Percentiles rank a stretch among this genome's conserved stretches.
Conservation (phyloP, 306 rosid genomes). For the Malus fusca region DNA sequence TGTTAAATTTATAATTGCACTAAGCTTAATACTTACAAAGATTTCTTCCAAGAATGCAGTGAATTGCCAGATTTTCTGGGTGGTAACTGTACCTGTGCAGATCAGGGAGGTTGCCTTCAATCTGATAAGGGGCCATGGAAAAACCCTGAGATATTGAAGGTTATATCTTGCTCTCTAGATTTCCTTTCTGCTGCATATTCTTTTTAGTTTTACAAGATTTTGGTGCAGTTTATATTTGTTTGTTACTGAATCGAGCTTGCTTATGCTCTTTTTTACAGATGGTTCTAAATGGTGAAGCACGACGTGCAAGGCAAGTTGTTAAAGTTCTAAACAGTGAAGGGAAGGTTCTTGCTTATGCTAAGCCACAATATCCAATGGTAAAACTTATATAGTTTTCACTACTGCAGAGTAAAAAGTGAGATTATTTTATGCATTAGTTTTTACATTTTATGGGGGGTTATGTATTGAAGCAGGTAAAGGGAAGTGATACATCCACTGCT, state of each 20-base stretch:
- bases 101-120: conserved; percentile 85
- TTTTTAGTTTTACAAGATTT: neutral
- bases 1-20: neutral
- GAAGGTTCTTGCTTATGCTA: conserved; percentile 80
- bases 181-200: conserved; percentile 2
- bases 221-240: neutral
- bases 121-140: conserved; percentile 99
- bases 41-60: conserved; percentile 40
- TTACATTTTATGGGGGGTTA: neutral
- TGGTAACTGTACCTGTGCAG: conserved; percentile 84
- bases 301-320: conserved; percentile 81
- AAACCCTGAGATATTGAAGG: conserved; percentile 89
- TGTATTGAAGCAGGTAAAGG: conserved; percentile 51
- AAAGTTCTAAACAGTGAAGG: conserved; percentile 86
- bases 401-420: neutral
- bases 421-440: neutral
- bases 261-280: conserved; percentile 42
- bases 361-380: conserved; percentile 79
- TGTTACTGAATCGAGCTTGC: conserved; percentile 21
- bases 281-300: conserved; percentile 71
- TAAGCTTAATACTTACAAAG: conserved; percentile 9
- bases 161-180: conserved; percentile 14
- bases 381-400: neutral
- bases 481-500: conserved; percentile 96
- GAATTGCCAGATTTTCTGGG: conserved; percentile 97